Evolutionary conservation across 2,329 filamentous ascomycete genomes (phyloP).

Genomic region (Dryadomyces sulphureus): DNA sequence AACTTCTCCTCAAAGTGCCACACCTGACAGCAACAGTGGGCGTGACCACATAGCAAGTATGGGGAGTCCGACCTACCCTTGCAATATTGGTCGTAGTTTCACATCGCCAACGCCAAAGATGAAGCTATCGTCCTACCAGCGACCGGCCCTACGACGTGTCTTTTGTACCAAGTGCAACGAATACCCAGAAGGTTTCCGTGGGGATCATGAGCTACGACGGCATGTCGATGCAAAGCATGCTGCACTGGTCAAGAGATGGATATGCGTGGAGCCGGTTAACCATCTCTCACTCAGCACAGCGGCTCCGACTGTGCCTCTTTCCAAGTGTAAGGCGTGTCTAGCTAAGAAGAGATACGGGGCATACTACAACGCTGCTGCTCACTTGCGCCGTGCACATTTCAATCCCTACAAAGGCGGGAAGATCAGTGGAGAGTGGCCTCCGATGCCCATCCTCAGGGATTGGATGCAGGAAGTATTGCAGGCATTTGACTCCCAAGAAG

Average conservation of each 20-base stretch:
- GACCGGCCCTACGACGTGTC: slow-evolving; percentile 41
- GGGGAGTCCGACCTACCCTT: slow-evolving; percentile 27
- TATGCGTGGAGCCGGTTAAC: slow-evolving; percentile 36
- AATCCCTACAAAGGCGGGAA: slow-evolving; percentile 46
- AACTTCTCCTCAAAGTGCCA: slow-evolving; percentile 17
- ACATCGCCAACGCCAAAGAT: slow-evolving; percentile 28
- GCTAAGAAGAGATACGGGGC: slow-evolving; percentile 69
- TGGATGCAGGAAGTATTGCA: slow-evolving; percentile 48
- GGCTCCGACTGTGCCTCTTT: slow-evolving; percentile 35
- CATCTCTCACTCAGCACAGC: slow-evolving; percentile 20
- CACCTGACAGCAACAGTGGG: slow-evolving; percentile 12
- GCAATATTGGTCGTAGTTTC: slow-evolving; percentile 22
- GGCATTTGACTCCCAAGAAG: slow-evolving; percentile 27
- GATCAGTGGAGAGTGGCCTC: slow-evolving; percentile 38
- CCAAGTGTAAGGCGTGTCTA: slow-evolving; percentile 69
- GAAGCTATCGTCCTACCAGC: slow-evolving; percentile 29
- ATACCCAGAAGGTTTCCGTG: slow-evolving; percentile 66
- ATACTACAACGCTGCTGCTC: slow-evolving; percentile 89
- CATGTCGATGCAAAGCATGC: slow-evolving; percentile 55
- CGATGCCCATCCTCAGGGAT: slow-evolving; percentile 41
- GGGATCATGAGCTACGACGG: slow-evolving; percentile 65
- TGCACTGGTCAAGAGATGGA: slow-evolving; percentile 36
- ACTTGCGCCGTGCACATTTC: slow-evolving; percentile 80
- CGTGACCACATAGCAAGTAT: slow-evolving; percentile 22
- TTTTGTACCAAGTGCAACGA: slow-evolving; percentile 58